These are phyloP conservation scores for Senna tora DNA, from an alignment of 306 rosid species.

Conservation along the genomic window DNA sequence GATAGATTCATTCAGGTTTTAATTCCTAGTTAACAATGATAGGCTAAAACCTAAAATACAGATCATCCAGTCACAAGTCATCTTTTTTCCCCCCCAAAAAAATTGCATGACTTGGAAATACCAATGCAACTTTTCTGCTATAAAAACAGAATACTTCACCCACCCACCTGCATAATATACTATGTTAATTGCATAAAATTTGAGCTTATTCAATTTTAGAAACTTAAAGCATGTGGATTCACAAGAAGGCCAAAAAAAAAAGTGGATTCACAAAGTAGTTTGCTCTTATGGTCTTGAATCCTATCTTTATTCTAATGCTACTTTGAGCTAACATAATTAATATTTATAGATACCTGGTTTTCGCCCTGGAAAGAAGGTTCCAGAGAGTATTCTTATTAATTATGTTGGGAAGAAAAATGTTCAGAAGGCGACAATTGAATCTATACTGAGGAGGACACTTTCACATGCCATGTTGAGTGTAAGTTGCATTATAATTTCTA, in stretches of 20 bases:
- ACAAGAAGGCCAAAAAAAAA: no score
- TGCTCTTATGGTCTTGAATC: slow-evolving; percentile 27
- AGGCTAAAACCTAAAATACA: not conserved
- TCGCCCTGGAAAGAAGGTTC: slow-evolving; percentile 79
- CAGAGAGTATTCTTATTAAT: slow-evolving; percentile 69
- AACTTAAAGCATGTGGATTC: slow-evolving; percentile 9
- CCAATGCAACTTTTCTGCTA: not conserved
- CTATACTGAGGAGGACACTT: slow-evolving; percentile 87
- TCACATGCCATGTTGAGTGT: slow-evolving; percentile 84
- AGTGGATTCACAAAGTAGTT: slow-evolving; percentile 1
- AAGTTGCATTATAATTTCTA: slow-evolving; percentile 38
- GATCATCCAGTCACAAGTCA: not conserved
- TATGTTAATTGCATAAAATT: slow-evolving; percentile 1
- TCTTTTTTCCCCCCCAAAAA: not conserved
- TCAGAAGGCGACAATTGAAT: slow-evolving; percentile 76
- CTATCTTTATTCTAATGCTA: slow-evolving; percentile 21
- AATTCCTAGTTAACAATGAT: not conserved
- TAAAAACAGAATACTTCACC: not conserved
- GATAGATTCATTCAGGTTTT: slow-evolving; percentile 11
- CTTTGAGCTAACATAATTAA: slow-evolving; percentile 31
- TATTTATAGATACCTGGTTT: slow-evolving; percentile 81
- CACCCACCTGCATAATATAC: not conserved
- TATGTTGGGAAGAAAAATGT: slow-evolving; percentile 73
- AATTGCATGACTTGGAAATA: not conserved
- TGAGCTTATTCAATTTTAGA: slow-evolving; percentile 3